Evolutionary conservation across 306 rosid species (phyloP).

Genomic region (Calophaca sinica): DNA sequence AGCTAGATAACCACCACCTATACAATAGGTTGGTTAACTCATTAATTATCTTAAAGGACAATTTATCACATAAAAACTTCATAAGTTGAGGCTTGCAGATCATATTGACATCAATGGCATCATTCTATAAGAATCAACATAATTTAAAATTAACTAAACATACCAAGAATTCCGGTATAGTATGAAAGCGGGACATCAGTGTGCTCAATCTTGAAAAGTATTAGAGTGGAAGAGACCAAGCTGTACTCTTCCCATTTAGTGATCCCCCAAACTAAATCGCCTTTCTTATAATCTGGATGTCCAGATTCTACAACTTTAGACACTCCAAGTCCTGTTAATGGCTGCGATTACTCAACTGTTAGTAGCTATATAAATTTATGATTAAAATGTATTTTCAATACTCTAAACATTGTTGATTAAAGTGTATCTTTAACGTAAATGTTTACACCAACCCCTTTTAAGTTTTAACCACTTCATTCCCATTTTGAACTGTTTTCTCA

Average conservation of each 20-base stretch:
- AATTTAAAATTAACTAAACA: not conserved
- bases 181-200: constrained; percentile 51
- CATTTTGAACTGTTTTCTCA: not conserved
- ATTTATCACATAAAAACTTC: not conserved
- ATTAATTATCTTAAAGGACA: no score
- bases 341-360: constrained; percentile 41
- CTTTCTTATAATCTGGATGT: constrained; percentile 44
- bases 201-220: constrained; percentile 43
- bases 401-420: not conserved
- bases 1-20: no score
- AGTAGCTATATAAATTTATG: not conserved
- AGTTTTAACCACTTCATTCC: not conserved
- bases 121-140: no score
- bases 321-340: constrained; percentile 49
- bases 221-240: constrained; percentile 27
- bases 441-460: not conserved
- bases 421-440: not conserved
- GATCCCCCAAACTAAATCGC: constrained; percentile 55
- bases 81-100: no score
- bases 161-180: constrained; percentile 48
- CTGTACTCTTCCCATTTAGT: constrained; percentile 57
- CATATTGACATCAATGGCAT: not conserved
- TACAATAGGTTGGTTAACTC: no score
- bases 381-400: not conserved
- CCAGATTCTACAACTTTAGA: constrained; percentile 55